Base-by-base conservation (phyloP, 495 filamentous ascomycete genomes). In the Aspergillus ostianus region DNA sequence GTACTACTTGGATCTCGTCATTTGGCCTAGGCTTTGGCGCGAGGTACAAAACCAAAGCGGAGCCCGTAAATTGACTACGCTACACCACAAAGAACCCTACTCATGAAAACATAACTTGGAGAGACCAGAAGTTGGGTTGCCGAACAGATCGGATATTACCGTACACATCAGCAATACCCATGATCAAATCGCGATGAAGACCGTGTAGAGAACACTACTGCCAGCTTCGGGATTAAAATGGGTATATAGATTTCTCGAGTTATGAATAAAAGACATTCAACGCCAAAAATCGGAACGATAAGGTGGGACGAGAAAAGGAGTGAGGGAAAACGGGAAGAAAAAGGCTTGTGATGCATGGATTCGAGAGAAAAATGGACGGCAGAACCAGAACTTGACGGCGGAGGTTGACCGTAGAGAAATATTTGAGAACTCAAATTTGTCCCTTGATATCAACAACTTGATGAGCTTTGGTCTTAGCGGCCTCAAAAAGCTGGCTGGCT, bases 391-490 rank as follows among this genome's bases (percentile, higher is more conserved):
- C 2, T 1, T 21, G 44, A 32, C 27, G 0, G 30, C 13, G 30
- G 32, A 55, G 10, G 29, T 36, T 4, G 20, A 20, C 7, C 8
- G 18, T 54, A 23, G 19, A 21, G 48, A 45, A 32, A 46, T 26
- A 26, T 55, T 32, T 23, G 36, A 27, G 19, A 15, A 27, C 47
- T 64, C 84, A 96, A 64, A 96, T 93, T 73, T 98, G 93, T 67
- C 94, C 93, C 78, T 97, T 97, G 77, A 97, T 94, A 75, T 98
- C 93, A 78, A 97, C 87, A 67, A 87, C 87, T 65, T 84, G 80
- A 73, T 96, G 92, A 53, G 93, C 92, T 58, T 82, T 79, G 44
- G 73, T 69, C 64, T 87, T 89, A 47, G 88, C 82, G 47, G 70
- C 67, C 68, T 97, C 92, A 77, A 98, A 97, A 8, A 87, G 71